Base-by-base conservation (phyloP, 192 early-diverging fungal genomes). In the Gamsiella multidivaricata region DNA sequence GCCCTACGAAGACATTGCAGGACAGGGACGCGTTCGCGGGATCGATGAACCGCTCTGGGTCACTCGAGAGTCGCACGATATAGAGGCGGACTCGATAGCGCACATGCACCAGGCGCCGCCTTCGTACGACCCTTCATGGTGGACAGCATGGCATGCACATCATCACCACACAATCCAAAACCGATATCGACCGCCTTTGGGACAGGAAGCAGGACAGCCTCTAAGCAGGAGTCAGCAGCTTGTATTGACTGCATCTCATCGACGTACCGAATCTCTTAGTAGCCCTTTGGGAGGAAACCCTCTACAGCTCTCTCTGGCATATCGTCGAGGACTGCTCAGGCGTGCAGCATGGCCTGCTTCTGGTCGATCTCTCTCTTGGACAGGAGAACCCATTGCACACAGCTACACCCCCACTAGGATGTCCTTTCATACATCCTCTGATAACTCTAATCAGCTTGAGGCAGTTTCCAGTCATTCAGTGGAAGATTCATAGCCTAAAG, bases 41-140 rank as follows among this genome's bases (percentile, higher is more conserved):
- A 3, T 20, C 10, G 14, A 26, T 14, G 2, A 29, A 15, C 3
- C 41, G 17, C 41, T 53, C 9, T 14, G 39, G 42, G 11, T 34
- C 14, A 43, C 42, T 25, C 52, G 17, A 20, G 31, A 11, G 28
- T 11, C 42, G 15, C 45, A 18, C 20, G 31, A n/a, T 17, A n/a
- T 51, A 12, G 8, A 26, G 2, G 12, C 42, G 1, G 17, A 22
- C n/a, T 18, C 22, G 3, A 56, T 49, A 8, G 54, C 25, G 3
- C 66, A 49, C 17, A 45, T 49, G 25, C 46, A 55, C 20, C 57
- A 11, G 34, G 23, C 45, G 11, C 73, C 73, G 7, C 73, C 73
- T 50, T 62, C 59, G 2, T 76, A 76, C 23, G 59, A 76, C 37
- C 64, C 65, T 6, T 26, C 28, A 6, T 76, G 73, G 64, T 68